Conservation (phyloP, 1,284 basidiomycete species). For the Naganishia liquefaciens region DNA sequence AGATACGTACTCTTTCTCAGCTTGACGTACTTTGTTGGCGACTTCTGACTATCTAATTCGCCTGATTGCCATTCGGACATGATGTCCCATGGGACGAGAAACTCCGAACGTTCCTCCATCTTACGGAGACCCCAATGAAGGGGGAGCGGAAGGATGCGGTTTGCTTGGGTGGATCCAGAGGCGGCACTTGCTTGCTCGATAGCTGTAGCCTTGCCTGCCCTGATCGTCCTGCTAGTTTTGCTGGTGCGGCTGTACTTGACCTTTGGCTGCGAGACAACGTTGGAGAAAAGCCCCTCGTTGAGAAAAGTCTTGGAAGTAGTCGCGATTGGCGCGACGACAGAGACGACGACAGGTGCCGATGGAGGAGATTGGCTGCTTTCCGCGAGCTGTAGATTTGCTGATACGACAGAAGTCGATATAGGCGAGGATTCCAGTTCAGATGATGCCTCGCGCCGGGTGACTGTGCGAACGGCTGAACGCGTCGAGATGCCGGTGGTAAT, state of each 20-base stretch:
- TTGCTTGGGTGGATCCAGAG: not conserved
- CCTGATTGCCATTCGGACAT: constrained; percentile 50
- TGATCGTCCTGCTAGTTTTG: constrained; percentile 22
- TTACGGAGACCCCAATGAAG: constrained; percentile 35
- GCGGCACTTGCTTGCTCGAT: constrained; percentile 2
- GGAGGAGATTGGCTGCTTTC: constrained; percentile 10
- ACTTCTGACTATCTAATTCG: constrained; percentile 48
- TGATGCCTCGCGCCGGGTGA: constrained; percentile 6
- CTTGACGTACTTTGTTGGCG: constrained; percentile 45
- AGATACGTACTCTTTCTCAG: constrained; percentile 42
- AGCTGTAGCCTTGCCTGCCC: constrained; percentile 23
- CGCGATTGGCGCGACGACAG: not conserved
- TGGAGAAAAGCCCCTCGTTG: constrained; percentile 20
- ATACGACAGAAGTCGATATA: constrained; percentile 19
- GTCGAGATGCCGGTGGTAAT: not conserved
- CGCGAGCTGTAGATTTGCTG: constrained; percentile 1
- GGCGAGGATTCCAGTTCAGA: constrained; percentile 22
- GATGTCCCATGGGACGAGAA: constrained; percentile 51
- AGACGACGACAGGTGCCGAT: not conserved
- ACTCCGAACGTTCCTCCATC: constrained; percentile 47
- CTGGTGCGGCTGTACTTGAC: constrained; percentile 6
- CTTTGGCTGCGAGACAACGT: constrained; percentile 19
- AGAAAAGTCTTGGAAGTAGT: constrained; percentile 10
- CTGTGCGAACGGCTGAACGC: not conserved
- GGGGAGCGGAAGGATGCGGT: constrained; percentile 33